Conservation (phyloP, 768 basidiomycete species). For the Panaeolus cyanescens region DNA sequence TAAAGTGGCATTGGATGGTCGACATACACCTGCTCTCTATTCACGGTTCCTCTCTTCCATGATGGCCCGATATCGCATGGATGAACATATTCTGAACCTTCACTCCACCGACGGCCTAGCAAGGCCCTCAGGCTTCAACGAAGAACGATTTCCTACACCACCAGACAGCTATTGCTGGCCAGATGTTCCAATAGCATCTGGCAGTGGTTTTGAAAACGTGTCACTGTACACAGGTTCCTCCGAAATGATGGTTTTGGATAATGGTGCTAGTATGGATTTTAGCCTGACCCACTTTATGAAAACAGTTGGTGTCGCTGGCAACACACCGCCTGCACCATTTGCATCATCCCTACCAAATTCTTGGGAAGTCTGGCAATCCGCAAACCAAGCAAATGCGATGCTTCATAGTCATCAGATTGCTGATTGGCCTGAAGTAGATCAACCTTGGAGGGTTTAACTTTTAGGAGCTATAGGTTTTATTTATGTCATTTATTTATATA, state of each 20-base stretch:
- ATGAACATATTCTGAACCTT: slow-evolving; percentile 28
- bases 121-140: slow-evolving; percentile 1
- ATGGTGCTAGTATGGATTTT: slow-evolving; percentile 42
- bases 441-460: slow-evolving; percentile 1
- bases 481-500: not conserved
- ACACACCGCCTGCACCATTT: slow-evolving; percentile 14
- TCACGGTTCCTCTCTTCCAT: slow-evolving; percentile 55
- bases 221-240: not conserved
- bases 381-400: not conserved
- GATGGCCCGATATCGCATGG: slow-evolving; percentile 23
- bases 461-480: not conserved
- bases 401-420: not conserved
- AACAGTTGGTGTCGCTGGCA: slow-evolving; percentile 29
- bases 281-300: slow-evolving; percentile 47
- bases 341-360: slow-evolving; percentile 7
- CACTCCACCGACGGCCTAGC: slow-evolving; percentile 1
- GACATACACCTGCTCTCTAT: slow-evolving; percentile 59
- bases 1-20: slow-evolving; percentile 54
- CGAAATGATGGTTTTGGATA: not conserved
- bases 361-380: slow-evolving; percentile 14
- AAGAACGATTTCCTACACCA: slow-evolving; percentile 21
- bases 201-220: not conserved
- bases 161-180: slow-evolving; percentile 44
- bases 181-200: slow-evolving; percentile 32
- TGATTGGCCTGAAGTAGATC: not conserved